These are phyloP conservation scores for Abrus pulchellus DNA, from an alignment of 306 rosid genomes.

Conservation along the genomic window DNA sequence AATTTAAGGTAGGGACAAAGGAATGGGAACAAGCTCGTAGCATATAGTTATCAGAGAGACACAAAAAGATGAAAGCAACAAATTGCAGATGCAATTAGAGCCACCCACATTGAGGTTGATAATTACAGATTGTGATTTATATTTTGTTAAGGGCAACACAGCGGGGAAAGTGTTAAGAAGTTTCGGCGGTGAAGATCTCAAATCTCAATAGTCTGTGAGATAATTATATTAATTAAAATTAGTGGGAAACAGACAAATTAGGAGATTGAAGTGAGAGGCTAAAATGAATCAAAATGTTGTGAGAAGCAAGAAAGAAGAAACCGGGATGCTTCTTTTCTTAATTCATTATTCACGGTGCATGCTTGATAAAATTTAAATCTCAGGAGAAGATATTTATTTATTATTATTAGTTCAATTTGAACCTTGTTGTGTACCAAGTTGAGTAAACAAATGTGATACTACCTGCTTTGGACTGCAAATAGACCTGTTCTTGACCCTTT, in stretches of 20 bases:
- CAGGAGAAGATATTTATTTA: slow-evolving; percentile 35
- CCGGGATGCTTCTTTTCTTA: slow-evolving; percentile 60
- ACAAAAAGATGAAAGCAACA: no score
- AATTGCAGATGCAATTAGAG: no score
- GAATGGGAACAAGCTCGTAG: neutral
- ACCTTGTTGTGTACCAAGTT: slow-evolving; percentile 29
- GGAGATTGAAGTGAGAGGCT: neutral
- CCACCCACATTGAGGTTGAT: neutral
- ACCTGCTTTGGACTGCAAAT: slow-evolving; percentile 37
- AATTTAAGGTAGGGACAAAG: neutral
- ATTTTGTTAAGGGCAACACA: slow-evolving; percentile 10
- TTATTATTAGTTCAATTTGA: slow-evolving; percentile 37
- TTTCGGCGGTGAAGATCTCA: slow-evolving; percentile 52
- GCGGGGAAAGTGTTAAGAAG: slow-evolving; percentile 44
- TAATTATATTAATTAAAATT: slow-evolving; percentile 1
- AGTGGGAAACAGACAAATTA: slow-evolving; percentile 25
- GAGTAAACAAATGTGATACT: neutral
- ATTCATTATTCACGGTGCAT: neutral
- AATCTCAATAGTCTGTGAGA: slow-evolving; percentile 24
- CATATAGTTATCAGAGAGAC: no score
- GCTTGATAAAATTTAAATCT: slow-evolving; percentile 12
- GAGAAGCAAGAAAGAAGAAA: slow-evolving; percentile 48
- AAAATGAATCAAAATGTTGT: no score
- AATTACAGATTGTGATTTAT: neutral
- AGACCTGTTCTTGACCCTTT: slow-evolving; percentile 61